Base-by-base conservation (phyloP, 495 filamentous ascomycete species). In the Aspergillus ostianus region DNA sequence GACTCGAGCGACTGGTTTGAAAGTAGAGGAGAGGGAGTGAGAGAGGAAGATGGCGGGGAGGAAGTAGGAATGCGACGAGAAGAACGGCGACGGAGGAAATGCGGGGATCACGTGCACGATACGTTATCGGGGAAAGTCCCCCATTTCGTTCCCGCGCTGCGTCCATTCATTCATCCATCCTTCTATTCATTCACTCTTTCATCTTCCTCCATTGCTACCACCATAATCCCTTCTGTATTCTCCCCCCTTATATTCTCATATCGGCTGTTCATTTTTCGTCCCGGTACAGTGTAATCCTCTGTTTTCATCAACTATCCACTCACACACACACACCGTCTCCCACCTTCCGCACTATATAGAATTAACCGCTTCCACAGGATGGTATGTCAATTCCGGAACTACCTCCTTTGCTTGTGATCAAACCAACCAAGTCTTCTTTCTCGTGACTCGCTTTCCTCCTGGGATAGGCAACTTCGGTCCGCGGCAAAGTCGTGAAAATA, bases 51-150 rank as follows among this genome's bases (percentile, higher is more conserved):
- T 41, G 36, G 36, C 10, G 36, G 36, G 13, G 36, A 17, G 13
- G 10, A 4, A 17, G 36, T 26, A 26, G 10, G 36, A 56, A n/a
- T 29, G 27, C 12, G 59, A 50, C 47, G 48, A 50, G 54, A 46
- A 44, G 44, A 46, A 21, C 30, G 30, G 15, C 7, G 19, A 21
- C 18, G 21, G 21, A 49, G 18, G 23, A 32, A 27, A 29, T 15
- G 32, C 21, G 56, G 50, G 32, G n/a, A 57, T 62, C 55, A 62
- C 60, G 60, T 62, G 60, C 6, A 7, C 45, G 53, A 47, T 21
- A 50, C 45, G 30, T 57, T 57, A 41, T 57, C 47, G 44, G 20
- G 19, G 36, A 15, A 41, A 10, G 36, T 17, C 36, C 12, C 12
- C 36, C 29, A 36, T 53, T 17, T 32, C 12, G 4, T 29, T 29